These are phyloP conservation scores for Magnusiomyces suaveolens DNA, from an alignment of 1,139 yeast species.

Conservation along the genomic window DNA sequence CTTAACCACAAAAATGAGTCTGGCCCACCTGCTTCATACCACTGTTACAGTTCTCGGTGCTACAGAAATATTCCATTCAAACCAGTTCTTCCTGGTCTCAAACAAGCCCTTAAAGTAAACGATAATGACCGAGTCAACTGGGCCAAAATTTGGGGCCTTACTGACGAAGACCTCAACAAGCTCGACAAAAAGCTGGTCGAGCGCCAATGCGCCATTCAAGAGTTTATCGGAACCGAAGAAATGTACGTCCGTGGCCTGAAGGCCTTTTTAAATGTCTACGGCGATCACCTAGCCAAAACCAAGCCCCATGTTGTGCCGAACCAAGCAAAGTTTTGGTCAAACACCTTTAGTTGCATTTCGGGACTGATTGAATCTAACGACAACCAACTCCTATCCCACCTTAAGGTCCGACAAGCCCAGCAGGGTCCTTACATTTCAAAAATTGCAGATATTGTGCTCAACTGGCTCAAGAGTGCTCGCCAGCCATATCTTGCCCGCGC, in stretches of 20 bases:
- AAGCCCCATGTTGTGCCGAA: conserved; percentile 38
- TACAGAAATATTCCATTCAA: conserved; percentile 25
- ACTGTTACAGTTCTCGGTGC: conserved; percentile 28
- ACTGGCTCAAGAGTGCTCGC: conserved; percentile 57
- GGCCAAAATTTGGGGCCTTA: conserved; percentile 60
- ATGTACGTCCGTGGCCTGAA: conserved; percentile 61
- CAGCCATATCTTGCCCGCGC: conserved; percentile 53
- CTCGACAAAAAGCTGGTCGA: conserved; percentile 49
- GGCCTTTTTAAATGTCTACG: conserved; percentile 52
- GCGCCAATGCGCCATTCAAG: conserved; percentile 70
- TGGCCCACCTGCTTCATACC: not conserved
- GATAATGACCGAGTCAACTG: conserved; percentile 39
- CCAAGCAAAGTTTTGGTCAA: conserved; percentile 47
- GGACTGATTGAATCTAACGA: conserved; percentile 56
- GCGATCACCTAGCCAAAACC: conserved; percentile 36
- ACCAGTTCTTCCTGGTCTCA: conserved; percentile 22
- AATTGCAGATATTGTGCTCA: conserved; percentile 53
- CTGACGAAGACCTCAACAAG: conserved; percentile 44
- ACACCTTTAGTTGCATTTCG: conserved; percentile 51
- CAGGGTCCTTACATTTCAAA: conserved; percentile 63
- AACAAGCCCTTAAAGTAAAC: conserved; percentile 16
- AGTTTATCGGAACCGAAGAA: conserved; percentile 64
- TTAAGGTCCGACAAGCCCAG: conserved; percentile 38
- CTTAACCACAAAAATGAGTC: not conserved
- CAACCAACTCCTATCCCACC: conserved; percentile 47